phyloP scores from a whole-genome alignment of 208 protist genomes.

The Crithidia sp. region DNA sequence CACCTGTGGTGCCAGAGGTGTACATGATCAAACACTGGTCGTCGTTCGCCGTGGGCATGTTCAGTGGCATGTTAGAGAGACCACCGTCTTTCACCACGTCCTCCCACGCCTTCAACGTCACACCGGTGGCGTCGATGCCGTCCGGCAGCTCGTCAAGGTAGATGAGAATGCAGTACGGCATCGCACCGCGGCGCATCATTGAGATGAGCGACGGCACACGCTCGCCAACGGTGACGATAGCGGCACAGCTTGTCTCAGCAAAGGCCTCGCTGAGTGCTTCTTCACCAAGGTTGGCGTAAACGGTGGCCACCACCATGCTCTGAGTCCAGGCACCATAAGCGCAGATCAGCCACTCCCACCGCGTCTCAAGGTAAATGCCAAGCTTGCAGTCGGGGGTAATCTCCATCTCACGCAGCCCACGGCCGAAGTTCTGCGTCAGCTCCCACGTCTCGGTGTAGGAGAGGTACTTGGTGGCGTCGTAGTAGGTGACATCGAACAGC shows the following conservation, averaged over 20 bases:
- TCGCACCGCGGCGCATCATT: conserved; percentile 55
- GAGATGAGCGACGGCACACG: conserved; percentile 51
- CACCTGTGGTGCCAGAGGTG: conserved; percentile 87
- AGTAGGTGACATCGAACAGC: conserved; percentile 52
- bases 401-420: conserved; percentile 55
- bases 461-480: conserved; percentile 54
- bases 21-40: conserved; percentile 50
- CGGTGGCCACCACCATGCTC: conserved; percentile 65
- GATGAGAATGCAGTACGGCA: conserved; percentile 56
- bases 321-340: conserved; percentile 75
- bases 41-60: conserved; percentile 39
- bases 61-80: conserved; percentile 47
- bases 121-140: conserved; percentile 15
- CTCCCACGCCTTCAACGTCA: conserved; percentile 46
- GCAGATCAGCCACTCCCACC: conserved; percentile 84
- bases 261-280: conserved; percentile 84
- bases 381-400: conserved; percentile 43
- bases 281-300: conserved; percentile 88
- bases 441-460: conserved; percentile 38
- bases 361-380: conserved; percentile 85
- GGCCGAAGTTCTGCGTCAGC: conserved; percentile 40
- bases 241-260: conserved; percentile 62
- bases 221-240: conserved; percentile 74
- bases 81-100: conserved; percentile 44
- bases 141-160: conserved; percentile 57